phyloP scores from a whole-genome alignment of 345 rosid genomes.

The Crucihimalaya himalaica region DNA sequence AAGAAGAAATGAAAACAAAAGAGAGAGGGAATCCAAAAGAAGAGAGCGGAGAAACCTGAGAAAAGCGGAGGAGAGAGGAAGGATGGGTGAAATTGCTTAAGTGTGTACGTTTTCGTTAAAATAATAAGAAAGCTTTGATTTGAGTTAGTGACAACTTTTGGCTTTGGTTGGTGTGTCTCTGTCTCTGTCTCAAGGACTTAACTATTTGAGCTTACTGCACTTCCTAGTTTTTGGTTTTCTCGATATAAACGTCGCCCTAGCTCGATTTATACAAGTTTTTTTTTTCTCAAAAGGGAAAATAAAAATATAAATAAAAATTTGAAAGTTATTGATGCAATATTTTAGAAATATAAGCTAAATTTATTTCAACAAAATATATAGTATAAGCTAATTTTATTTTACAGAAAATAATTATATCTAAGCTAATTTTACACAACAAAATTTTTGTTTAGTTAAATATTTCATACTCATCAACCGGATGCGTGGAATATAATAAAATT shows the following conservation, averaged over 20 bases:
- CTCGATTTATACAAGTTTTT: background rate
- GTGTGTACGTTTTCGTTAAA: conserved; percentile 17
- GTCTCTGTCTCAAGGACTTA: conserved; percentile 13
- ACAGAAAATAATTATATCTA: too few relatives aligned
- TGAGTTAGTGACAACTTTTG: background rate
- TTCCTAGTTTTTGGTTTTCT: too few relatives aligned
- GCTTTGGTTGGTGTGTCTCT: conserved; percentile 19
- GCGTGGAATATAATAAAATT: too few relatives aligned
- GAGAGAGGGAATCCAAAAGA: background rate
- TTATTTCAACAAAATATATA: too few relatives aligned
- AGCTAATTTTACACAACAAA: too few relatives aligned
- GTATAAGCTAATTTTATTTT: too few relatives aligned
- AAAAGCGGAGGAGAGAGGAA: background rate
- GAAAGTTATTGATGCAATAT: background rate
- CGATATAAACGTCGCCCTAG: background rate
- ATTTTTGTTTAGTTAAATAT: too few relatives aligned
- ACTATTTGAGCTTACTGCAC: background rate
- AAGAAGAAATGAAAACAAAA: conserved; percentile 1
- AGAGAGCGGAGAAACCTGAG: conserved; percentile 33
- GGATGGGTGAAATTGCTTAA: background rate
- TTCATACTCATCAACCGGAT: too few relatives aligned
- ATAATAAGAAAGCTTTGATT: conserved; percentile 11
- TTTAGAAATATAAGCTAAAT: too few relatives aligned
- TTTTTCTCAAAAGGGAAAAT: background rate
- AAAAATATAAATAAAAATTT: background rate